Conservation (phyloP, 140 eudicot species). For the Flaveria floridana region DNA sequence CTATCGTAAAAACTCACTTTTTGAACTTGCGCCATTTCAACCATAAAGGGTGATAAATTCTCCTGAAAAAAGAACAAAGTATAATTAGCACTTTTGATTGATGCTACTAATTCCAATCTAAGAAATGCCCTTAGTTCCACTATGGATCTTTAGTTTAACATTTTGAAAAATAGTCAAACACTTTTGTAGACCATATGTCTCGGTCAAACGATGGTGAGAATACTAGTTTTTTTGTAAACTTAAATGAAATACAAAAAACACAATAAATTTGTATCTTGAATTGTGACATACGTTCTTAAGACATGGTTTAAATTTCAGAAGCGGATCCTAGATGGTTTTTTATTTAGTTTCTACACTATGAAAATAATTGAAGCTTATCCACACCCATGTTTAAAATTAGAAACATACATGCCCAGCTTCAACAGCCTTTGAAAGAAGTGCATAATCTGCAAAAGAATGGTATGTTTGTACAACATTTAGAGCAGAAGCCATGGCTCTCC, state of each 20-base stretch:
- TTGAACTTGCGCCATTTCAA: constrained; percentile 77
- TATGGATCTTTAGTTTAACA: not conserved
- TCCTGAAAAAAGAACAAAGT: constrained; percentile 50
- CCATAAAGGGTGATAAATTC: constrained; percentile 73
- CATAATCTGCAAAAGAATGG: constrained; percentile 73
- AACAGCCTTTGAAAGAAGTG: constrained; percentile 73
- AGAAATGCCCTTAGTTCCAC: not conserved
- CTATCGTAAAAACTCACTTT: constrained; percentile 49
- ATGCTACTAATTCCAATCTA: not conserved
- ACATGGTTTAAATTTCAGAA: not conserved
- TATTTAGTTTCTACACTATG: not conserved
- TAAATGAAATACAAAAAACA: not conserved
- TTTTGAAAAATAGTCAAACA: not conserved
- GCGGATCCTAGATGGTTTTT: not conserved
- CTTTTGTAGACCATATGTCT: not conserved
- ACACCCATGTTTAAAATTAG: not conserved
- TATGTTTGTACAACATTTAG: constrained; percentile 84
- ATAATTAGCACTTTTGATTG: not conserved
- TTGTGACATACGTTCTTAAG: not conserved
- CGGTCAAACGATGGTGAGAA: not conserved
- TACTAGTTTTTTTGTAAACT: not conserved
- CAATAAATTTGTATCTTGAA: not conserved
- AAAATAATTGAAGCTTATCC: not conserved
- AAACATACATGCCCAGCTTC: constrained; percentile 62
- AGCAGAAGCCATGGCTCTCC: constrained; percentile 64